Evolutionary conservation across 192 early-diverging fungal species (phyloP).

Genomic region (Fimicolochytrium jonesii): DNA sequence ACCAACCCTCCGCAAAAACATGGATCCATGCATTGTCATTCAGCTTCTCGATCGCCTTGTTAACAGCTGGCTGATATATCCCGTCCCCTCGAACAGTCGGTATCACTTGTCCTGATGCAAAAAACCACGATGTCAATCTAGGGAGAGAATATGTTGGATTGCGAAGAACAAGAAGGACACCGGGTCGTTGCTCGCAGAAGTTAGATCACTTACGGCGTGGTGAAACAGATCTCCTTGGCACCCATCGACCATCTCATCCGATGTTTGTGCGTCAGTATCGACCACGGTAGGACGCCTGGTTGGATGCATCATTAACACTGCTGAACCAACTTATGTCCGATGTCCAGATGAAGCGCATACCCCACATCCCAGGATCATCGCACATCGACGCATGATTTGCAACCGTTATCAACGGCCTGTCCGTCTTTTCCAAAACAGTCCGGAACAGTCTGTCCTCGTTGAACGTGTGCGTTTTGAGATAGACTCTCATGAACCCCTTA

Average conservation of each 20-base stretch:
- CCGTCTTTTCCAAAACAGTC: not conserved
- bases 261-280: slow-evolving; percentile 22
- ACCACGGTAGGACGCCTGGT: slow-evolving; percentile 25
- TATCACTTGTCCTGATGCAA: slow-evolving; percentile 75
- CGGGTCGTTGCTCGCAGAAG: not conserved
- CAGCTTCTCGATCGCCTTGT: slow-evolving; percentile 67
- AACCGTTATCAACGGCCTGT: slow-evolving; percentile 37
- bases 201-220: slow-evolving; percentile 45
- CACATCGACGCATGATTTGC: slow-evolving; percentile 32
- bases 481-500: slow-evolving; percentile 21
- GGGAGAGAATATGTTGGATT: not conserved
- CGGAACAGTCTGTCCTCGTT: slow-evolving; percentile 7
- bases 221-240: slow-evolving; percentile 84
- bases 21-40: slow-evolving; percentile 78
- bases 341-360: not conserved
- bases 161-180: not conserved
- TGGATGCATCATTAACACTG: not conserved
- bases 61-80: slow-evolving; percentile 79
- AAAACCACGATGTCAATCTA: slow-evolving; percentile 34
- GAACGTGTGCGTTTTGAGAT: slow-evolving; percentile 6
- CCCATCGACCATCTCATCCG: slow-evolving; percentile 78
- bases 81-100: slow-evolving; percentile 79
- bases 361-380: slow-evolving; percentile 37
- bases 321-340: not conserved
- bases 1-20: slow-evolving; percentile 85